Evolutionary conservation across 805 yeast species (phyloP), one percentile per base, ranked within the genome.

Genomic region (Teunomyces pallodes): DNA sequence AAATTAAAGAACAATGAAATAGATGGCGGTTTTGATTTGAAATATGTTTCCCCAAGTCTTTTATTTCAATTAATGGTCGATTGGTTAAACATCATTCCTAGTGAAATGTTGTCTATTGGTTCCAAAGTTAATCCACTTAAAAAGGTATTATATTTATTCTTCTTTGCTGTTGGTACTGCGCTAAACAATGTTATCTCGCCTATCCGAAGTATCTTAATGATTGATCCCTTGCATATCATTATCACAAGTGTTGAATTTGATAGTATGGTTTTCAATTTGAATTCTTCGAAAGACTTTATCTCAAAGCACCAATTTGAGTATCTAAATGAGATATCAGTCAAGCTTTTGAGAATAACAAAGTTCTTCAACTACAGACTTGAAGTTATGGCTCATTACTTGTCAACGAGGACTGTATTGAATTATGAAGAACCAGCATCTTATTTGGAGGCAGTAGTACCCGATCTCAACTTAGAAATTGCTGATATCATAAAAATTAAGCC

Each of bases 81-180:
- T 28, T 73, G 76, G 74, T 65, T 67, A 47, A 63, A 57, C 30
- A 57, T 64, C 42, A 59, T 62, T 43, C 75, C 76, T 2, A 64
- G 68, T 32, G 67, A 67, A 20, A 59, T 63, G 9, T 47, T 60
- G 45, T 56, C 72, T 6, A 50, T 65, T 46, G 67, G 70, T 1
- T 49, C 64, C 9, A 48, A 50, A 2, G 52, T 59, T 36, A 50
- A 60, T 27, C 70, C 75, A 0, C 53, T 67, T 13, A 66, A 65
- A 43, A 65, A 65, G 46, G 61, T 66, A 3, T 60, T 70, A 42
- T 66, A 65, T 47, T 57, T 72, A 32, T 70, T 70, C 41, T 72
- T 54, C 53, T 58, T 53, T 26, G 70, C 72, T 1, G 54, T 69
- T 24, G 77, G 74, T 0, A 69, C 62, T 47, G 53, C 69, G 6